phyloP scores from a whole-genome alignment of 306 rosid species.

The Prunus davidiana region DNA sequence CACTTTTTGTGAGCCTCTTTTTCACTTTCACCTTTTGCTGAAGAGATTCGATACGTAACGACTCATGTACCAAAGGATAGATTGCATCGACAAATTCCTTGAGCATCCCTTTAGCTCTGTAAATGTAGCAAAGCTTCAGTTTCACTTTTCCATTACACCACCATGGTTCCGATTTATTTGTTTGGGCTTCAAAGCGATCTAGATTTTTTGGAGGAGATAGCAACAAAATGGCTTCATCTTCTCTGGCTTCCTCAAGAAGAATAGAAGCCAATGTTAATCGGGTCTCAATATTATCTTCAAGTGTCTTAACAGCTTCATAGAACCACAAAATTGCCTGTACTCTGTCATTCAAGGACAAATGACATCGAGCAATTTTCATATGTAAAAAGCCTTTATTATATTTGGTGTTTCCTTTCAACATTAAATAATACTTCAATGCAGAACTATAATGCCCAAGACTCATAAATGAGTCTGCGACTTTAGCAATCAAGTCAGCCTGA shows the following conservation, averaged over 20 bases:
- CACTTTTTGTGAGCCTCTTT: conserved; percentile 68
- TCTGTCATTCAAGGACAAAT: conserved; percentile 51
- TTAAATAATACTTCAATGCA: conserved; percentile 70
- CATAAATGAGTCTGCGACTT: conserved; percentile 66
- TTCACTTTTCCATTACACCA: conserved; percentile 59
- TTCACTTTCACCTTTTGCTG: conserved; percentile 51
- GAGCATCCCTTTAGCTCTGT: conserved; percentile 38
- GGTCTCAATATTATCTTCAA: conserved; percentile 60
- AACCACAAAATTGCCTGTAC: conserved; percentile 59
- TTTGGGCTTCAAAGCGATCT: conserved; percentile 46
- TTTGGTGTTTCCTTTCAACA: conserved; percentile 46
- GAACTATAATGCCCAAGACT: conserved; percentile 51
- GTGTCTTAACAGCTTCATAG: conserved; percentile 60
- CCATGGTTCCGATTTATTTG: conserved; percentile 62
- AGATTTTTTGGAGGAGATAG: conserved; percentile 59
- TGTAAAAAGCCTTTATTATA: conserved; percentile 36
- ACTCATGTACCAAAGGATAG: conserved; percentile 39
- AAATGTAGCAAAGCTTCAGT: conserved; percentile 45
- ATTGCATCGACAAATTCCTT: conserved; percentile 44
- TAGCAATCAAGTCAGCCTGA: conserved; percentile 46
- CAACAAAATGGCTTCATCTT: conserved; percentile 74
- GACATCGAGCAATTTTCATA: conserved; percentile 72
- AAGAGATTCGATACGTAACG: conserved; percentile 38
- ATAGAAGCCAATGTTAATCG: conserved; percentile 79
- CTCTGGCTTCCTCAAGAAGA: conserved; percentile 75